These are phyloP conservation scores for Pisolithus microcarpus DNA, from an alignment of 768 basidiomycete species.

Conservation along the genomic window DNA sequence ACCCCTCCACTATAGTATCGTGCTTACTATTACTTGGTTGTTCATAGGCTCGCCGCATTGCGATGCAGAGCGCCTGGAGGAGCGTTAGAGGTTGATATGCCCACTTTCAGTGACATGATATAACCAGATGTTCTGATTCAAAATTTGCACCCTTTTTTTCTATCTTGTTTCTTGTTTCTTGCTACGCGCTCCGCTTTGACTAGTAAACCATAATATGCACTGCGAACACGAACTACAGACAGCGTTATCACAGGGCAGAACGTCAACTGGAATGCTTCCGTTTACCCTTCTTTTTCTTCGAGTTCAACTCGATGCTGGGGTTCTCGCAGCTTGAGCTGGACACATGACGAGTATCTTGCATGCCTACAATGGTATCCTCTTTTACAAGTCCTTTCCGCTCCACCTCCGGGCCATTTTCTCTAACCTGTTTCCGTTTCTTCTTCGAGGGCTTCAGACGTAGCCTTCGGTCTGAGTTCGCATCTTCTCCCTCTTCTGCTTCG, in stretches of 20 bases:
- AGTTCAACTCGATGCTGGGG: conserved; percentile 1
- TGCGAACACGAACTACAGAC: background rate
- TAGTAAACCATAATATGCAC: background rate
- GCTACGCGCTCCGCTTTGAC: background rate
- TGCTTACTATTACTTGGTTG: conserved; percentile 4
- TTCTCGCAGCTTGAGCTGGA: background rate
- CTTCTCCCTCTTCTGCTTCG: background rate
- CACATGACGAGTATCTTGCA: too few relatives aligned
- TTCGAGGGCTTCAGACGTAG: background rate
- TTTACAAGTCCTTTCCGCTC: too few relatives aligned
- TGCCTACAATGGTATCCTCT: too few relatives aligned
- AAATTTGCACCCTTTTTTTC: background rate
- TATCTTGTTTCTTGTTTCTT: background rate
- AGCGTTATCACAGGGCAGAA: background rate
- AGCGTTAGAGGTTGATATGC: conserved; percentile 46
- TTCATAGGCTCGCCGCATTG: conserved; percentile 68
- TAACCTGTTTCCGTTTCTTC: conserved; percentile 2
- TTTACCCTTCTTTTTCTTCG: conserved; percentile 1
- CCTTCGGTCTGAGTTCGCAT: background rate
- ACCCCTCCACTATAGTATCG: background rate
- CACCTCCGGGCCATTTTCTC: background rate
- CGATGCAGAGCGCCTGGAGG: conserved; percentile 88
- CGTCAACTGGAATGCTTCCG: background rate
- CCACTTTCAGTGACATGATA: background rate
- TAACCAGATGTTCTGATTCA: background rate